A percentile compares a stretch with the other conserved stretches of the same genome.
Conservation (phyloP, 495 filamentous ascomycete genomes). For the Penicillium ochrochloron region DNA sequence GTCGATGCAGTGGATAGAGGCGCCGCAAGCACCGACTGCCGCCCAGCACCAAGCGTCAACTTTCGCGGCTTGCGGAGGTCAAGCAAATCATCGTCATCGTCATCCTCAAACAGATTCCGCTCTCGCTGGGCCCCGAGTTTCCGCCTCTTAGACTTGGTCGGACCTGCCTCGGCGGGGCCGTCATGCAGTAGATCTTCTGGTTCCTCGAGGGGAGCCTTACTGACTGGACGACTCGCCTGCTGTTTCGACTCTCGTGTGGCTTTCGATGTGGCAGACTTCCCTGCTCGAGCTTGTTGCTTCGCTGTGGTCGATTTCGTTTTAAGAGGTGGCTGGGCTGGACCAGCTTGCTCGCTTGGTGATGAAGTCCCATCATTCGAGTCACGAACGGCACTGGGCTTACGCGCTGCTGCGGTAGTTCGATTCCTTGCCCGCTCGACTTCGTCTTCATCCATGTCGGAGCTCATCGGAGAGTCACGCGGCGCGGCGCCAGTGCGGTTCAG, state of each 20-base stretch:
- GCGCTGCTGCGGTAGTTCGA: background rate
- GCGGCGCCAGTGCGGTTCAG: slow-evolving; percentile 73
- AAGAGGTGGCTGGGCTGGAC: background rate
- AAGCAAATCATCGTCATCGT: slow-evolving; percentile 58
- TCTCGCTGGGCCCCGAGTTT: slow-evolving; percentile 67
- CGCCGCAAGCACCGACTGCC: slow-evolving; percentile 23
- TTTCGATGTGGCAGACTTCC: background rate
- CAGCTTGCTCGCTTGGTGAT: background rate
- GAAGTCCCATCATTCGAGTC: slow-evolving; percentile 4
- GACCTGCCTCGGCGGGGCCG: slow-evolving; percentile 37
- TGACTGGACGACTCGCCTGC: slow-evolving; percentile 5
- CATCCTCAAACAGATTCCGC: slow-evolving; percentile 77
- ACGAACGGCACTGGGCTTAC: slow-evolving; percentile 11
- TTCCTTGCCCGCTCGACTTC: slow-evolving; percentile 24
- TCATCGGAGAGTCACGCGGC: slow-evolving; percentile 47
- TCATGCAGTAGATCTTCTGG: slow-evolving; percentile 14
- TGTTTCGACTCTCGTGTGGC: slow-evolving; percentile 15
- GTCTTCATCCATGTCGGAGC: slow-evolving; percentile 39
- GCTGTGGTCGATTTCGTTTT: slow-evolving; percentile 6
- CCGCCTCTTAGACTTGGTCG: slow-evolving; percentile 71
- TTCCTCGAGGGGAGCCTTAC: slow-evolving; percentile 8
- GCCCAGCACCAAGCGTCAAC: slow-evolving; percentile 29
- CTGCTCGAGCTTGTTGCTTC: slow-evolving; percentile 17
- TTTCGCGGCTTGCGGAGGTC: slow-evolving; percentile 41
- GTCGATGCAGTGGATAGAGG: slow-evolving; percentile 24